Evolutionary conservation across 140 eudicot species (phyloP), one percentile per base, ranked within the genome.

Genomic region (Stevia rebaudiana): DNA sequence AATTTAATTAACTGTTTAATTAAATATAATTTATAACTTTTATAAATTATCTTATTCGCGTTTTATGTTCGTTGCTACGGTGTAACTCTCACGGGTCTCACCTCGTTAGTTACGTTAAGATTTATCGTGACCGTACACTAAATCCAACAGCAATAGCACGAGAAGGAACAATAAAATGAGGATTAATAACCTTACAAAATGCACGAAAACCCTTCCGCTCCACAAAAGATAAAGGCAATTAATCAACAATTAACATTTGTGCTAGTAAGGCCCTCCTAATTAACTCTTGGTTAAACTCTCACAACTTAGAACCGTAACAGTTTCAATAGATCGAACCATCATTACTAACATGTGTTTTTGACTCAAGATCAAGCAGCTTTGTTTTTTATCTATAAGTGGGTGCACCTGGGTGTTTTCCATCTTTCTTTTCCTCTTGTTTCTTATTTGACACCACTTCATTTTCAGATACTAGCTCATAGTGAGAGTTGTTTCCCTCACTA

Each of bases 241-340:
- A 47, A 60, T 60, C 66, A 37, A 60, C 7, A 1, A 60, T 12
- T 30, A 60, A 9, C 51, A 39, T 60, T 7, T 10, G 9, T 5
- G 35, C n/a, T n/a, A n/a, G 0, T 37, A 60, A 15, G 11, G 49
- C 51, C 35, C 22, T 39, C 66, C 66, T 21, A 6, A 37, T 35
- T 30, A 16, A 15, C n/a, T 60, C 66, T 60, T 37, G 50, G 39
- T 40, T 39, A 60, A 60, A 60, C 66, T 17, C 50, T 50, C 51
- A 39, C 3, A 58, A 58, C 64, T 19, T 60, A 60, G 66, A 39
- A 19, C 22, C 10, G 35, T 35, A 6, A 58, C 0, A 7, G 28
- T 58, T 58, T 58, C 65, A 58, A 58, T 6, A 0, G 48, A 58
- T 6, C 0, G 48, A 58, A 9, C 65, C 65, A 58, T 58, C 39